phyloP scores from a whole-genome alignment of 345 rosid genomes.

The Corchorus olitorius region DNA sequence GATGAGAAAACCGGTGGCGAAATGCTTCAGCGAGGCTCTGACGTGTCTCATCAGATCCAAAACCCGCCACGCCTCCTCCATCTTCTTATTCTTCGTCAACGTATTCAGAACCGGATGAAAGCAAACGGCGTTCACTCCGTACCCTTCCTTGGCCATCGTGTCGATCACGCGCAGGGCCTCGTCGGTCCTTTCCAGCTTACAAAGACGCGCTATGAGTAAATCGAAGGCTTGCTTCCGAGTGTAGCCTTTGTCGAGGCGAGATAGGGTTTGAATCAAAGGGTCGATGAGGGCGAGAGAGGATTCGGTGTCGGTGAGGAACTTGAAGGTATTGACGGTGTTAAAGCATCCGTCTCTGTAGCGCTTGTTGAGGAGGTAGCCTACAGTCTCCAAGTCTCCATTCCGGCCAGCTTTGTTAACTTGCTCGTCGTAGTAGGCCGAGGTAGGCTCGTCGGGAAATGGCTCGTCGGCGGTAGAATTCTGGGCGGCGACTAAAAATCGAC shows the following conservation, averaged over 20 bases:
- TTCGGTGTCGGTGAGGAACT: slow-evolving; percentile 51
- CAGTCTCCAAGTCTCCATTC: slow-evolving; percentile 50
- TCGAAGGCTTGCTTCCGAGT: slow-evolving; percentile 57
- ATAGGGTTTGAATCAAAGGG: slow-evolving; percentile 44
- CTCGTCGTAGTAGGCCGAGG: slow-evolving; percentile 58
- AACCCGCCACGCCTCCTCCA: slow-evolving; percentile 54
- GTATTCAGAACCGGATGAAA: slow-evolving; percentile 56
- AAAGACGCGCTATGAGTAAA: slow-evolving; percentile 58
- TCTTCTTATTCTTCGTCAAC: slow-evolving; percentile 38
- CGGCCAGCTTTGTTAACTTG: slow-evolving; percentile 50
- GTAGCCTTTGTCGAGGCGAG: slow-evolving; percentile 53
- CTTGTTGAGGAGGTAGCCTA: slow-evolving; percentile 60
- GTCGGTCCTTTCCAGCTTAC: slow-evolving; percentile 45
- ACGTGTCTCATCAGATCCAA: slow-evolving; percentile 40
- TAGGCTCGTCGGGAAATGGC: slow-evolving; percentile 40
- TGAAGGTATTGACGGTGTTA: slow-evolving; percentile 70
- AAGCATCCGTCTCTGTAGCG: slow-evolving; percentile 53
- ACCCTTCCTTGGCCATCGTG: slow-evolving; percentile 36
- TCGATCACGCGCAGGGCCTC: slow-evolving; percentile 46
- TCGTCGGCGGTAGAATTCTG: slow-evolving; percentile 17
- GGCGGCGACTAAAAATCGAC: slow-evolving; percentile 30
- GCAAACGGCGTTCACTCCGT: slow-evolving; percentile 31
- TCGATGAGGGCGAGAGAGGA: slow-evolving; percentile 46
- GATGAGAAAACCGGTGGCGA: too few relatives aligned
- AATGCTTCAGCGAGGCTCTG: slow-evolving; percentile 31